Conservation (phyloP, 2,329 filamentous ascomycete genomes). For the Sporothrix brasiliensis region DNA sequence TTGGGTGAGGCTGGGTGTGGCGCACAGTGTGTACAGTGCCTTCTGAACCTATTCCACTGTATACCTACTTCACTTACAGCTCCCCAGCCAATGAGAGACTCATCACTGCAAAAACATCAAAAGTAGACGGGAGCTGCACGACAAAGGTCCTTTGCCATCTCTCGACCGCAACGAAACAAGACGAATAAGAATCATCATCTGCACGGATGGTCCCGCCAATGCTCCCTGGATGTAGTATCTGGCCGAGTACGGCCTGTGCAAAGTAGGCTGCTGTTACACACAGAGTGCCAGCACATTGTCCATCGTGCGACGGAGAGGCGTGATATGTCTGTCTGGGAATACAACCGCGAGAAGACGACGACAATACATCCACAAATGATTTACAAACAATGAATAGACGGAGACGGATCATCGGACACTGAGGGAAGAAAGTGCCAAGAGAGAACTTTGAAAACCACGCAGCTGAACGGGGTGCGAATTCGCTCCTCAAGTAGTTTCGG, state of each 20-base stretch:
- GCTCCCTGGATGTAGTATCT: not conserved
- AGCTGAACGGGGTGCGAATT: not conserved
- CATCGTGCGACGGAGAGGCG: not conserved
- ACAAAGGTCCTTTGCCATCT: not conserved
- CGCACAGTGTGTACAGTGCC: conserved; percentile 4
- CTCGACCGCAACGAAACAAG: not conserved
- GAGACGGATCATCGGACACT: not conserved
- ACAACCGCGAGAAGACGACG: not conserved
- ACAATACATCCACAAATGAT: not conserved
- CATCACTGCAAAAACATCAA: not conserved
- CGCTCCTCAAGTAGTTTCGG: not conserved
- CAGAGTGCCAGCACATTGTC: conserved; percentile 12
- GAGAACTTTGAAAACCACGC: conserved; percentile 2
- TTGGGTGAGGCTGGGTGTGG: conserved; percentile 23
- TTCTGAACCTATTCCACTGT: not conserved
- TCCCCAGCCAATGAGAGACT: conserved; percentile 15
- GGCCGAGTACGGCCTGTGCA: not conserved
- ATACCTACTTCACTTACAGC: conserved; percentile 14
- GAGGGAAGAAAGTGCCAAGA: not conserved
- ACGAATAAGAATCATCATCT: not conserved
- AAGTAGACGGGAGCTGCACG: not conserved
- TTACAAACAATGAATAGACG: not conserved
- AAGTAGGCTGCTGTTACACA: not conserved
- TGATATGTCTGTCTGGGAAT: conserved; percentile 10
- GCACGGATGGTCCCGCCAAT: not conserved